phyloP scores from a whole-genome alignment of 2,329 filamentous ascomycete species.

The Ustulina deusta region DNA sequence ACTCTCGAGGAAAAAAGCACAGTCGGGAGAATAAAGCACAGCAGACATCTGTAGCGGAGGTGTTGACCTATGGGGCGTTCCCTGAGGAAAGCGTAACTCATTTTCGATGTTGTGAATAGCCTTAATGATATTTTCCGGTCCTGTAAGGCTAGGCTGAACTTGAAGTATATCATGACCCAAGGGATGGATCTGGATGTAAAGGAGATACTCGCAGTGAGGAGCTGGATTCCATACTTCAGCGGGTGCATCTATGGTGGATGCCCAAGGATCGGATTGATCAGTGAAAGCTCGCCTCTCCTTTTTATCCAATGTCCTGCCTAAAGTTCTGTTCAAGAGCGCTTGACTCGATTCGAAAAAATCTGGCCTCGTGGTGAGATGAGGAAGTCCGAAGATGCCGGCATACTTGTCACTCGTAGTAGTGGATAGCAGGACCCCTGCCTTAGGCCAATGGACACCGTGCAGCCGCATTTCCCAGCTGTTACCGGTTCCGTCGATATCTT shows the following conservation, averaged over 20 bases:
- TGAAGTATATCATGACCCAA: slow-evolving; percentile 56
- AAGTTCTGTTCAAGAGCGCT: slow-evolving; percentile 76
- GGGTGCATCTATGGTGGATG: slow-evolving; percentile 72
- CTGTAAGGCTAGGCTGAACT: slow-evolving; percentile 50
- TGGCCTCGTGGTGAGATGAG: slow-evolving; percentile 77
- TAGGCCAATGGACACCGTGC: slow-evolving; percentile 87
- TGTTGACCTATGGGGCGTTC: slow-evolving; percentile 66
- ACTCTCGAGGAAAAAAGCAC: slow-evolving; percentile 73
- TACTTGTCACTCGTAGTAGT: slow-evolving; percentile 95
- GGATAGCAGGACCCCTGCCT: slow-evolving; percentile 82
- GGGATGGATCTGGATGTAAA: slow-evolving; percentile 84
- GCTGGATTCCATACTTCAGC: slow-evolving; percentile 69
- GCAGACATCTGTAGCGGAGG: slow-evolving; percentile 72
- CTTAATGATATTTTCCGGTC: slow-evolving; percentile 52
- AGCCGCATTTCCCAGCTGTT: slow-evolving; percentile 83
- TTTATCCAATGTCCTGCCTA: slow-evolving; percentile 74
- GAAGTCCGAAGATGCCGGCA: slow-evolving; percentile 88
- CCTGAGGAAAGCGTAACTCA: slow-evolving; percentile 71
- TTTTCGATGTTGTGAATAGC: slow-evolving; percentile 68
- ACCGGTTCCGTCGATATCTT: slow-evolving; percentile 76
- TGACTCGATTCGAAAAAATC: slow-evolving; percentile 70
- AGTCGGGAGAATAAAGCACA: slow-evolving; percentile 76
- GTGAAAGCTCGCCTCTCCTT: slow-evolving; percentile 69
- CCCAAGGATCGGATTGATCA: slow-evolving; percentile 79
- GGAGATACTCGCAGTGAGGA: slow-evolving; percentile 88